Evolutionary conservation across 495 filamentous ascomycete species (phyloP), one percentile per base, ranked within the genome.

Genomic region (Bathelium albidoporum): DNA sequence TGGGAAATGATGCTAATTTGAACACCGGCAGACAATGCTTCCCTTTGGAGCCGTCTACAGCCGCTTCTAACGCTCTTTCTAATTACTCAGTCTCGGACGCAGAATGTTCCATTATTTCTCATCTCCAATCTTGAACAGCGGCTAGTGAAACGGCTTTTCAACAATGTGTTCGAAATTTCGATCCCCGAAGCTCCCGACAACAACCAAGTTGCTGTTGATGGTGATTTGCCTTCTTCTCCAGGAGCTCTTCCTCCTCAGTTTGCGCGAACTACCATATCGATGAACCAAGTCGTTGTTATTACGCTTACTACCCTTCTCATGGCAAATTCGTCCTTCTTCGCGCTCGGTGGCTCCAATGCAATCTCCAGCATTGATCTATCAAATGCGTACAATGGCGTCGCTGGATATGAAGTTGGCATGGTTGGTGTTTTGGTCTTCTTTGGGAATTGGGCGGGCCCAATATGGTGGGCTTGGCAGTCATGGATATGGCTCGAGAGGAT

Each of bases 331-430:
- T 83, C 87, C 49, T 97, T 95, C 79, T 99, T 97, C 70, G 87
- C 89, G n/a, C 83, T 88, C 68, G 95, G 91, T 31, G 90, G 90
- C 64, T 87, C 89, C 26, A 99, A 99, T 71, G 87, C 92, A 24
- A 93, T 99, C 59, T 94, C 91, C 24, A 90, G 87, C 16, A 84
- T 82, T 62, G 78, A 80, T 72, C 82, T 87, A 64, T 71, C 74
- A 60, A 76, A 75, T 66, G 71, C 73, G 14, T 75, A 77, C 67
- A 81, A 80, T 71, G 70, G 75, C 60, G 70, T 75, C 28, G 75
- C 76, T 59, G 75, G 77, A 67, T 86, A 82, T 75, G 81, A 84
- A 65, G 77, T 85, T 44, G 77, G 77, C 44, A 78, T 76, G 65
- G 84, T 86, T 68, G 93, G 90, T 0, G 59, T 90, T 4, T 76